phyloP scores from a whole-genome alignment of 371 early-diverging fungal genomes.

The Amoeboaphelidium protococcarum region DNA sequence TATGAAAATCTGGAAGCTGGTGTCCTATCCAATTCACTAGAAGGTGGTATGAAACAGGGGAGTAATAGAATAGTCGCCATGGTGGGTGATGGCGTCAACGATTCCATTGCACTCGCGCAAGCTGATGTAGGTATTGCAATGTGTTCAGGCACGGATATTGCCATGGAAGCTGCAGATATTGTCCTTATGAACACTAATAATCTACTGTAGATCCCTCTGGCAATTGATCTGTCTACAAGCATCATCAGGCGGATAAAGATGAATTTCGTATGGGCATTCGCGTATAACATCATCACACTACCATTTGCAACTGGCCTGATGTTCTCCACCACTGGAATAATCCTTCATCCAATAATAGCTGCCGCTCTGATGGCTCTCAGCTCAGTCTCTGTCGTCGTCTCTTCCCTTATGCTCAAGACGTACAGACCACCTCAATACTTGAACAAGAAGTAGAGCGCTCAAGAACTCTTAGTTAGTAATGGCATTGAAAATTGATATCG shows the following conservation, averaged over 20 bases:
- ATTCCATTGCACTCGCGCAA: constrained; percentile 77
- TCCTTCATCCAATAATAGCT: constrained; percentile 68
- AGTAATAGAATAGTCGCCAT: constrained; percentile 48
- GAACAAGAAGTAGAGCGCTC: no score
- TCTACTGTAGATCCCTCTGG: constrained; percentile 51
- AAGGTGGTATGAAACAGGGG: no score
- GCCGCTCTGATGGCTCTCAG: constrained; percentile 81
- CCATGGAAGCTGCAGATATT: constrained; percentile 75
- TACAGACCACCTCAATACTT: constrained; percentile 7
- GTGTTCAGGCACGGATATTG: constrained; percentile 74
- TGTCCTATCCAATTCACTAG: no score
- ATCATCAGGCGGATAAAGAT: constrained; percentile 56
- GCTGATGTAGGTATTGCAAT: constrained; percentile 86
- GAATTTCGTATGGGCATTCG: constrained; percentile 66
- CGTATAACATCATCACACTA: constrained; percentile 66
- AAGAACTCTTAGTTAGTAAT: no score
- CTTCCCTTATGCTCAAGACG: constrained; percentile 40
- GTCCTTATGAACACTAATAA: constrained; percentile 54
- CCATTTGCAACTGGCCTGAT: constrained; percentile 84
- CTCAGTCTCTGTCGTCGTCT: constrained; percentile 69
- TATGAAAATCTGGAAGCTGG: no score
- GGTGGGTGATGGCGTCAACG: constrained; percentile 98
- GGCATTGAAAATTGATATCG: no score
- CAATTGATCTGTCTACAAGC: constrained; percentile 47
- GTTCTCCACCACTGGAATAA: constrained; percentile 52